These are phyloP conservation scores for Aspergillus pseudonomiae DNA, from an alignment of 2,329 filamentous ascomycete genomes.

Conservation along the genomic window DNA sequence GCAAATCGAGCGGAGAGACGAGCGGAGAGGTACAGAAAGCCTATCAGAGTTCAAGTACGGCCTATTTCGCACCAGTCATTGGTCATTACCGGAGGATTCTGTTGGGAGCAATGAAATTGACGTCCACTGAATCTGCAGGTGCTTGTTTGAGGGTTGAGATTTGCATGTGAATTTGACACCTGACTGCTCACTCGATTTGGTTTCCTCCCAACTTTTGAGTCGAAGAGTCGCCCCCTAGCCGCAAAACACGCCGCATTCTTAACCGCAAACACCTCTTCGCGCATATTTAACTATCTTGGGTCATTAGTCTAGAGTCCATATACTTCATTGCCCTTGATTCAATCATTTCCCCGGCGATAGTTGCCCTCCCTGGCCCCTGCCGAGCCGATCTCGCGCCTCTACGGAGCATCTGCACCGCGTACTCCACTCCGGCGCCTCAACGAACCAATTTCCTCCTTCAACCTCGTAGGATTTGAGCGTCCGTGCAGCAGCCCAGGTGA, in stretches of 20 bases:
- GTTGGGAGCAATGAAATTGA: background rate
- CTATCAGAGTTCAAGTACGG: background rate
- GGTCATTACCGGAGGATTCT: background rate
- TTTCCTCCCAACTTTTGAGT: background rate
- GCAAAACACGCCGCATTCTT: background rate
- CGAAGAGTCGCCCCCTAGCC: background rate
- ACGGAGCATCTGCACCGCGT: background rate
- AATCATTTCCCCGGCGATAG: background rate
- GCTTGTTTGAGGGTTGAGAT: background rate
- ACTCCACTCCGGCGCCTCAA: slow-evolving; percentile 11
- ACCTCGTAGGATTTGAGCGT: slow-evolving; percentile 9
- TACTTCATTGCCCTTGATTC: background rate
- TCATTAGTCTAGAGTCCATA: background rate
- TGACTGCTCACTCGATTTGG: background rate
- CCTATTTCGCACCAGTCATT: background rate
- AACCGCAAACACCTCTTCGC: background rate
- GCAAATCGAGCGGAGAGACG: background rate
- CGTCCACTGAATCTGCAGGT: background rate
- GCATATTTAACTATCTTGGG: background rate
- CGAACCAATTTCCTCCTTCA: slow-evolving; percentile 10
- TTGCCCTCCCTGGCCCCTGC: slow-evolving; percentile 5
- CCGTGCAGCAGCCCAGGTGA: slow-evolving; percentile 9
- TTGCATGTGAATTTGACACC: slow-evolving; percentile 5
- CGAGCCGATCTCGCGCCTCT: slow-evolving; percentile 14
- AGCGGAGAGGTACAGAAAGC: background rate